Evolutionary conservation across 495 filamentous ascomycete genomes (phyloP), one percentile per base, ranked within the genome.

Genomic region (Daldinia loculata): DNA sequence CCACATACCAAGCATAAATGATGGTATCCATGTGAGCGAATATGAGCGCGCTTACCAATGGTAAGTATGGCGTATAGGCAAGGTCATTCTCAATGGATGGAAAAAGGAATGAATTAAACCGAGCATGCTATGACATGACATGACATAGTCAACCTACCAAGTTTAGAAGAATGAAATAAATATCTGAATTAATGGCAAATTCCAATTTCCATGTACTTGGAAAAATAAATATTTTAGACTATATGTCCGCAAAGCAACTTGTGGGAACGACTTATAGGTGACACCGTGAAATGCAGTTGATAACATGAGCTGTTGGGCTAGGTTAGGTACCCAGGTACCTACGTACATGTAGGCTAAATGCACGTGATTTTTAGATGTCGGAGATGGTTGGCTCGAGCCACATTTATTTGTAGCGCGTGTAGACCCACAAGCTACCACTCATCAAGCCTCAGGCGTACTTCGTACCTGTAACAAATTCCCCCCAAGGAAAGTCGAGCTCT

Each of bases 1-100:
- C 94, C 56, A 98, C 95, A 68, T 99, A 99, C 87, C 89, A 93
- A 80, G 95, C 91, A 87, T 99, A 95, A 91, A 66, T 45, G 38
- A 14, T 15, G 56, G 12, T 39, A 8, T n/a, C 48, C 17, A 41
- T 17, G 14, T 39, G n/a, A 56, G 38, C 17, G 38, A 51, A 58
- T 34, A 68, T 41, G 32, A 63, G 39, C 41, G 56, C 22, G 17
- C 32, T 52, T 59, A 41, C 53, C 63, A 50, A 60, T 67, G 29
- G 56, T 39, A 30, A 51, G 27, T 39, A 66, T 63, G 51, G 61
- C 45, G 45, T 38, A 38, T 15, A 27, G 62, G 50, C 45, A 63
- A 32, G 32, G 30, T 26, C 58, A 26, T 70, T 66, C 58, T 68
- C 8, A 58, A 59, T 69, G 65, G 63, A 66, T 56, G 63, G 45